A percentile compares a stretch with the other conserved stretches of the same genome.
These are phyloP conservation scores for Durotheca rogersii DNA, from an alignment of 495 filamentous ascomycete genomes.

Conservation along the genomic window DNA sequence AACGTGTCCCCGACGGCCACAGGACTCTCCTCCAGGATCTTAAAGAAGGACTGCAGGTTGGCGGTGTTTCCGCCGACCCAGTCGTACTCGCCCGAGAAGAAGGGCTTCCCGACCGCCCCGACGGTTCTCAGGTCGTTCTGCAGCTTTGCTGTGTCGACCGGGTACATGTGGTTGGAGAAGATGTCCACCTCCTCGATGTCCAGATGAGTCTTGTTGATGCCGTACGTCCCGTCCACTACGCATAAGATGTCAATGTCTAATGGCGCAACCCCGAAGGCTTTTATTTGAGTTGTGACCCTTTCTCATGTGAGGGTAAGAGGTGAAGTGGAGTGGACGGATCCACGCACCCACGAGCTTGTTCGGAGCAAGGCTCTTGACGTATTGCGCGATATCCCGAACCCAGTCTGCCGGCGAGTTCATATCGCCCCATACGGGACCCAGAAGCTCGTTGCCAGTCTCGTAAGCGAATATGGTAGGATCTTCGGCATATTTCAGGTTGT, in stretches of 20 bases:
- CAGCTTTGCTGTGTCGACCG: slow-evolving; percentile 46
- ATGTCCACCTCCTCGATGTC: slow-evolving; percentile 51
- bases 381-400: slow-evolving; percentile 49
- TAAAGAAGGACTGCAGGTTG: slow-evolving; percentile 46
- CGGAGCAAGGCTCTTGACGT: slow-evolving; percentile 52
- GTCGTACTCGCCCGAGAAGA: slow-evolving; percentile 55
- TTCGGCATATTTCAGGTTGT: slow-evolving; percentile 55
- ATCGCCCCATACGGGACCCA: slow-evolving; percentile 50
- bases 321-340: neutral
- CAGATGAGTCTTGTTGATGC: slow-evolving; percentile 53
- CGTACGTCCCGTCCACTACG: slow-evolving; percentile 56
- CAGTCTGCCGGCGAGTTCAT: slow-evolving; percentile 51
- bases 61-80: slow-evolving; percentile 45
- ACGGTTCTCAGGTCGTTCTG: slow-evolving; percentile 45
- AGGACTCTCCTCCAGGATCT: slow-evolving; percentile 45
- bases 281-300: too few species aligned
- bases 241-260: slow-evolving; percentile 3
- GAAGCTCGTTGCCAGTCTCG: slow-evolving; percentile 58
- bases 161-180: slow-evolving; percentile 56
- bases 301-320: neutral
- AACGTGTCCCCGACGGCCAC: slow-evolving; percentile 49
- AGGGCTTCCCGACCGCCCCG: slow-evolving; percentile 42
- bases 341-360: slow-evolving; percentile 44
- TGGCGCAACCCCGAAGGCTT: too few species aligned
- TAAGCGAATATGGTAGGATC: slow-evolving; percentile 59